phyloP scores from a whole-genome alignment of 768 basidiomycete species.

The Mycena epipterygia region DNA sequence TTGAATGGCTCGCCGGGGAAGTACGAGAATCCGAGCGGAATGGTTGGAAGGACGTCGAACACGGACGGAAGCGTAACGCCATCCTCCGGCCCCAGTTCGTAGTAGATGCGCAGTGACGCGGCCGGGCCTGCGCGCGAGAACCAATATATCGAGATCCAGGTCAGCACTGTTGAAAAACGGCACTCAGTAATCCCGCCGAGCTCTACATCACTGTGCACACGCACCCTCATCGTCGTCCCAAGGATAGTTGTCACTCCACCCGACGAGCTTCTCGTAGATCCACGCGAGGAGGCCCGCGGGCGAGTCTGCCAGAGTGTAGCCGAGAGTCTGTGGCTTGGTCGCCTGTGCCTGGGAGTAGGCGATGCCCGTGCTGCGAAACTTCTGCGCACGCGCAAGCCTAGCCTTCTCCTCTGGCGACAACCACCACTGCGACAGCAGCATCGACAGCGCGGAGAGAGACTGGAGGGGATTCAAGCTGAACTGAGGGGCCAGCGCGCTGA shows the following conservation, averaged over 20 bases:
- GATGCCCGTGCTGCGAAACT: constrained; percentile 35
- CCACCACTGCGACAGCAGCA: not conserved
- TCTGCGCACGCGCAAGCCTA: constrained; percentile 33
- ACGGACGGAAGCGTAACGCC: constrained; percentile 3
- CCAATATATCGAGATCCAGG: constrained; percentile 71
- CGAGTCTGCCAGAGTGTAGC: constrained; percentile 59
- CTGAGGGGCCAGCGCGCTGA: not conserved
- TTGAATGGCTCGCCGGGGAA: constrained; percentile 63
- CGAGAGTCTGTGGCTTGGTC: constrained; percentile 54
- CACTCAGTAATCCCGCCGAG: not conserved
- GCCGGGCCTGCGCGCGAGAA: constrained; percentile 71
- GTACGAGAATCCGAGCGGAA: constrained; percentile 64
- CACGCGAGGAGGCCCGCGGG: constrained; percentile 57
- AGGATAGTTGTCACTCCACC: constrained; percentile 57
- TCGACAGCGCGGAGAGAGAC: not conserved
- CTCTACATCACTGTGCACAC: not conserved
- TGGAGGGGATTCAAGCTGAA: constrained; percentile 8
- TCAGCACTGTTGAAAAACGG: constrained; percentile 55
- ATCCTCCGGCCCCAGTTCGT: constrained; percentile 50
- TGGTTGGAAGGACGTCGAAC: constrained; percentile 28
- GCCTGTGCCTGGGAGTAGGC: constrained; percentile 47
- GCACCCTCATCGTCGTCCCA: constrained; percentile 61
- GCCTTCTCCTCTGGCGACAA: constrained; percentile 37
- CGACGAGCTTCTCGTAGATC: too few species aligned
- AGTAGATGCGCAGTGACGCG: constrained; percentile 71